These are phyloP conservation scores for Saksenaea vasiformis DNA, from an alignment of 371 early-diverging fungal genomes.

Conservation along the genomic window DNA sequence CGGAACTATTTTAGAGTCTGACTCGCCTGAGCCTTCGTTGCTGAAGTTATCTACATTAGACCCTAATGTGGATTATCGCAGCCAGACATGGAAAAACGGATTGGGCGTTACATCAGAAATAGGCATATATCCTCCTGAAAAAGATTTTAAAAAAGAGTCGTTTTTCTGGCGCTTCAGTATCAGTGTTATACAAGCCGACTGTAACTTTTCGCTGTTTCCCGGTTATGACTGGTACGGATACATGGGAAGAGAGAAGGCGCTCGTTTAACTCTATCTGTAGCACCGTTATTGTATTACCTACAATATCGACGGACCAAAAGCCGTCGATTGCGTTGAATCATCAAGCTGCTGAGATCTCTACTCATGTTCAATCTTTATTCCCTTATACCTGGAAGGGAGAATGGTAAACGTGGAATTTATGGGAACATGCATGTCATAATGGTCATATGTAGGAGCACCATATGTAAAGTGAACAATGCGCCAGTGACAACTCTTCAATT, in stretches of 20 bases:
- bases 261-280: constrained; percentile 4
- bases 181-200: constrained; percentile 44
- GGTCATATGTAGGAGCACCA: constrained; percentile 21
- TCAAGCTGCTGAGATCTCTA: constrained; percentile 45
- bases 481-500: constrained; percentile 51
- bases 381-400: constrained; percentile 62
- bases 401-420: constrained; percentile 28
- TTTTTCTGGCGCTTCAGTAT: constrained; percentile 60
- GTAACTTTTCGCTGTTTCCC: constrained; percentile 56
- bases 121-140: constrained; percentile 50
- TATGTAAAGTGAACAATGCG: constrained; percentile 42
- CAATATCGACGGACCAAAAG: background rate
- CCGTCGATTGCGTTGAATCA: constrained; percentile 44
- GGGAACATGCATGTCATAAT: background rate
- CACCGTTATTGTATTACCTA: constrained; percentile 26
- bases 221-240: constrained; percentile 57
- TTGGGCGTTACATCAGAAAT: constrained; percentile 59
- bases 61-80: constrained; percentile 22
- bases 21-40: constrained; percentile 37
- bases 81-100: constrained; percentile 63
- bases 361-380: constrained; percentile 46
- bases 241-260: background rate
- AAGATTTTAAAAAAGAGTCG: constrained; percentile 43
- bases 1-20: constrained; percentile 21
- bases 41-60: constrained; percentile 16